Conservation (phyloP, 2,329 filamentous ascomycete species). For the Phialocephala sp. region DNA sequence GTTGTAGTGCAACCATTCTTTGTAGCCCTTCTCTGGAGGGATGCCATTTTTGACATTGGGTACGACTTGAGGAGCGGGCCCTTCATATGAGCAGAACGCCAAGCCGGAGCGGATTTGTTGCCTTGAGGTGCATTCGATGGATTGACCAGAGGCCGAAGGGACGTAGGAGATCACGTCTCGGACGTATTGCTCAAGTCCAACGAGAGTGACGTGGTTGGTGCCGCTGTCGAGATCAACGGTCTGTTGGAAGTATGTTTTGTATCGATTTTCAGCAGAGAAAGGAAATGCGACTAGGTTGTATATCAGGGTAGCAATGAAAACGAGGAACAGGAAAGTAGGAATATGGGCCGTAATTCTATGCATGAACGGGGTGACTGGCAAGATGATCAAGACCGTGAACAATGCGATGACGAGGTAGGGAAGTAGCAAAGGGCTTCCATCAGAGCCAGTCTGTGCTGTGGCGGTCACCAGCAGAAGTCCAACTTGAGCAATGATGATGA, state of each 20-base stretch:
- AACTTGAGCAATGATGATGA: slow-evolving; percentile 79
- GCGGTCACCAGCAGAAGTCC: slow-evolving; percentile 74
- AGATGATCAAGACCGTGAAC: slow-evolving; percentile 72
- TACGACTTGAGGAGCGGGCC: slow-evolving; percentile 69
- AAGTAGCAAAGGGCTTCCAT: slow-evolving; percentile 75
- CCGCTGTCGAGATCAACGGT: slow-evolving; percentile 76
- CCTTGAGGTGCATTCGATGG: slow-evolving; percentile 56
- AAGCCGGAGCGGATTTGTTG: slow-evolving; percentile 56
- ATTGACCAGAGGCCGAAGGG: slow-evolving; percentile 71
- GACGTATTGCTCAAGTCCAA: slow-evolving; percentile 71
- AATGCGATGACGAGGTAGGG: slow-evolving; percentile 74
- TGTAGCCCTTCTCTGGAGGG: slow-evolving; percentile 51
- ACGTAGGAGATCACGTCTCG: slow-evolving; percentile 69
- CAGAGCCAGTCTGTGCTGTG: slow-evolving; percentile 80
- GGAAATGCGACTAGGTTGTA: slow-evolving; percentile 91
- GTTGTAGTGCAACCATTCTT: slow-evolving; percentile 70
- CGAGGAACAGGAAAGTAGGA: slow-evolving; percentile 74
- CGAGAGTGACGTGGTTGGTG: slow-evolving; percentile 71
- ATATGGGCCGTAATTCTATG: slow-evolving; percentile 86
- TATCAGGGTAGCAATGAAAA: slow-evolving; percentile 77
- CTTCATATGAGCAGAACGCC: slow-evolving; percentile 73
- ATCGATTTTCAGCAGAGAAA: slow-evolving; percentile 77
- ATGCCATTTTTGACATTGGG: slow-evolving; percentile 49
- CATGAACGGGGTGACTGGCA: slow-evolving; percentile 82
- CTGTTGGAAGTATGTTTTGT: slow-evolving; percentile 90